Evolutionary conservation across 1,284 basidiomycete genomes (phyloP), one percentile per base, ranked within the genome.

Genomic region (Vanrija pseudolonga): DNA sequence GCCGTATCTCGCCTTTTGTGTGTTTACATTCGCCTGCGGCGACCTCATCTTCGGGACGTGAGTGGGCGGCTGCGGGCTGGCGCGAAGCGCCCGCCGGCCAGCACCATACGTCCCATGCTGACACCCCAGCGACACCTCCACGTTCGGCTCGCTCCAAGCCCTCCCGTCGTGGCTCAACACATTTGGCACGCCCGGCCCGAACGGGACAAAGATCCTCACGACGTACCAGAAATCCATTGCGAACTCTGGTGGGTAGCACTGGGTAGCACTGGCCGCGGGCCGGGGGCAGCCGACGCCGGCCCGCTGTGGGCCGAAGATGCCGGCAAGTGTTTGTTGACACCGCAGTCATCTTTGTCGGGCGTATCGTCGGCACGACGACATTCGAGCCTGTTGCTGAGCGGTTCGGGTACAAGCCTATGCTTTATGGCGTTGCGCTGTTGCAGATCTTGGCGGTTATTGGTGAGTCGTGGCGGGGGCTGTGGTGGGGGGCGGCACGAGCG

Each of bases 141-240:
- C 57, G 15, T 64, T 64, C 51, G 60, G 60, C 12, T 61, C 62
- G 6, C 50, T 64, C 2, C 60, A 64, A 26, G 56, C 63, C n/a
- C 50, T 64, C 17, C 63, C 63, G 17, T 57, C 61, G 4, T 64
- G 51, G 50, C 53, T 64, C 12, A 41, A 28, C 24, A 17, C 36
- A 3, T 64, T 62, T 40, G 62, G 60, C 6, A 44, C 44, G 1
- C 37, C 36, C 17, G 19, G 41, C 11, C 39, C 46, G 3, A 42
- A 59, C 39, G 60, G 60, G 3, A 45, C 37, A 9, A 28, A 28
- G 4, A 47, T 28, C 17, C 51, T 62, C 26, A 32, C 55, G 11
- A 57, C 59, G 6, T 40, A 50, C 20, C 56, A 56, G 18, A 58
- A 60, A 45, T 24, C 63, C 11, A 55, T 61, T 37, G 53, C 51